A percentile compares a stretch with the other conserved stretches of the same genome.
phyloP scores from a whole-genome alignment of 345 rosid genomes.

The sweet orange (Citrus sinensis) region DNA sequence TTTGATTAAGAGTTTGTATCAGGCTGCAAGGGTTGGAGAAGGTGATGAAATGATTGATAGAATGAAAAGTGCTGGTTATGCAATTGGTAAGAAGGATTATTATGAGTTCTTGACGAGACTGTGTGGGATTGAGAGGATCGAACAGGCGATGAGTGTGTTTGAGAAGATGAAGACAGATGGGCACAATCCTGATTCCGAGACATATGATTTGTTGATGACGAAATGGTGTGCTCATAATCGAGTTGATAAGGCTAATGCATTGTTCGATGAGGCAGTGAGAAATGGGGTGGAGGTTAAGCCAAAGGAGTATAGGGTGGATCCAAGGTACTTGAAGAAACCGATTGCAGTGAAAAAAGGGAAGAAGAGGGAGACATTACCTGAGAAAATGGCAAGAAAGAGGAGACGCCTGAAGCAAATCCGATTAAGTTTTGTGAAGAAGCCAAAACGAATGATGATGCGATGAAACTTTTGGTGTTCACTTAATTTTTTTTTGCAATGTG shows the following conservation, averaged over 20 bases:
- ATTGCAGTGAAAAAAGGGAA: conserved; percentile 60
- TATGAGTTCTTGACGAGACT: conserved; percentile 71
- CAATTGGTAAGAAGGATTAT: conserved; percentile 59
- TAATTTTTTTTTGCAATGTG: background rate
- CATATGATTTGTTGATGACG: conserved; percentile 78
- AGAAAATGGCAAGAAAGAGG: conserved; percentile 92
- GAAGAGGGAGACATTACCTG: conserved; percentile 92
- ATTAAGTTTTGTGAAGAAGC: conserved; percentile 89
- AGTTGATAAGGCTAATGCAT: conserved; percentile 67
- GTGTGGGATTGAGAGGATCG: conserved; percentile 95
- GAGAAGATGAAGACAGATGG: conserved; percentile 78
- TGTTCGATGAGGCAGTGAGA: conserved; percentile 61
- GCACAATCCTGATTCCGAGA: conserved; percentile 71
- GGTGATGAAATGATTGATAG: conserved; percentile 92
- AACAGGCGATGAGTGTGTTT: conserved; percentile 82
- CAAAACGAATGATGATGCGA: conserved; percentile 54
- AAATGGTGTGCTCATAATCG: conserved; percentile 70
- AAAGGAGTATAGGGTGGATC: conserved; percentile 65
- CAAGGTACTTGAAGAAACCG: conserved; percentile 57
- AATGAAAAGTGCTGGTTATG: conserved; percentile 77
- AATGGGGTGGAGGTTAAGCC: conserved; percentile 70
- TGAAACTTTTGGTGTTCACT: conserved; percentile 13
- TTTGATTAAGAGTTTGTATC: conserved; percentile 76
- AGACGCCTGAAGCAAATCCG: conserved; percentile 74
- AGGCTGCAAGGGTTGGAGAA: conserved; percentile 84